Evolutionary conservation across 2,329 filamentous ascomycete species (phyloP).

Genomic region (Aspergillus hortae): DNA sequence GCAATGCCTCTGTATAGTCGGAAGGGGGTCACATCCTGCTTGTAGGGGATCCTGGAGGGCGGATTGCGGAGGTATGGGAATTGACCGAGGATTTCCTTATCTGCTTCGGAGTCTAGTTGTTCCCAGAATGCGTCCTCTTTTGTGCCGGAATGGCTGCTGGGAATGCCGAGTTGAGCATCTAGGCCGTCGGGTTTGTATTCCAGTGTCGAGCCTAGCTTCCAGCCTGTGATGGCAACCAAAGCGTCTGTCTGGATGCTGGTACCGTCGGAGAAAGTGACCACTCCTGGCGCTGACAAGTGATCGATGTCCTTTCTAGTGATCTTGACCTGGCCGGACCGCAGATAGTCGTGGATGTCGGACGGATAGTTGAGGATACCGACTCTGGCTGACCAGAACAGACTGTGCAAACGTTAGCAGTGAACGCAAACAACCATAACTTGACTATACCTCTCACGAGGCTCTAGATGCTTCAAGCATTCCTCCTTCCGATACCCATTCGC

Average conservation of each 20-base stretch:
- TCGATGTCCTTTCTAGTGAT: constrained; percentile 5
- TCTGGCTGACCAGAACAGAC: constrained; percentile 8
- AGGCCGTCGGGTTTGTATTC: background rate
- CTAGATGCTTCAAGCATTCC: background rate
- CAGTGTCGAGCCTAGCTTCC: constrained; percentile 1
- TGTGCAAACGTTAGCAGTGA: background rate
- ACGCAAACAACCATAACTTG: background rate
- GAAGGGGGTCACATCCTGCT: constrained; percentile 2
- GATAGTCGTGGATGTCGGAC: constrained; percentile 5
- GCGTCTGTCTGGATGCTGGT: constrained; percentile 3
- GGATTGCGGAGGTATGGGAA: constrained; percentile 5
- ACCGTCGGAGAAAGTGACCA: constrained; percentile 1
- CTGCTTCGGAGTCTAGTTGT: background rate
- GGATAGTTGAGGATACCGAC: constrained; percentile 8
- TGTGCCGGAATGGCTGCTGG: background rate
- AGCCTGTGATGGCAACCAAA: constrained; percentile 4
- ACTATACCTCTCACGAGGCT: background rate
- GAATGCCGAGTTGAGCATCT: background rate
- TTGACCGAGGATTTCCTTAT: constrained; percentile 1
- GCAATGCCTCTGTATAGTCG: constrained; percentile 2
- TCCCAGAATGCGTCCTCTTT: background rate
- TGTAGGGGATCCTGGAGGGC: constrained; percentile 2
- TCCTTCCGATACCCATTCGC: background rate
- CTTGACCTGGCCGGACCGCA: constrained; percentile 6
- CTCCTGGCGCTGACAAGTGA: constrained; percentile 1